Base-by-base conservation (phyloP, 805 yeast genomes). In the Wickerhamiella nectarea region DNA sequence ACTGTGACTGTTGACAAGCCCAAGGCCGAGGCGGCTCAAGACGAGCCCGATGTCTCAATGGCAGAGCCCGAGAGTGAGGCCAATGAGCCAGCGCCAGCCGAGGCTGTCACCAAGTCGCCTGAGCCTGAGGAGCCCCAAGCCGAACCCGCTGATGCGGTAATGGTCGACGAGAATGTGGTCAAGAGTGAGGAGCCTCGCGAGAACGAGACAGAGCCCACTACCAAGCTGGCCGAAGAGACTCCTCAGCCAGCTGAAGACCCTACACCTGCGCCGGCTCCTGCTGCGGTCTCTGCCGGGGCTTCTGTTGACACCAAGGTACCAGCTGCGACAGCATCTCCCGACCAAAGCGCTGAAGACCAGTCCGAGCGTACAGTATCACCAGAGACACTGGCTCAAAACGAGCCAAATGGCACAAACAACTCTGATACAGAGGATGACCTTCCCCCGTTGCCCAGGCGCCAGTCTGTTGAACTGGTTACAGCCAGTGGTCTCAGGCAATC, bases 401-500 rank as follows among this genome's bases (percentile, higher is more conserved):
- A n/a, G n/a, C n/a, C 15, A 9, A 34, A 8, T 3, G 20, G 9
- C 6, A 19, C 28, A 2, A 14, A 11, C 21, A 15, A 11, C n/a
- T 20, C 29, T 11, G 39, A 35, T 3, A 34, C 35, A 2, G 41
- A 36, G 21, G 37, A 42, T 12, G 40, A 36, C 12, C n/a, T 21
- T 24, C 34, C 34, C 10, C 33, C 34, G 17, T 9, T 19, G 14
- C 45, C 41, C n/a, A 15, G 10, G 15, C 34, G 20, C 15, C 41
- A 31, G 22, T 14, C 31, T 1, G 24, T 40, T 4, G 33, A 40
- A 22, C 25, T 33, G 11, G 29, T 43, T 12, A 17, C 22, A 20
- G 41, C 48, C 6, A 29, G 33, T 17, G 55, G 46, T 11, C 21
- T 50, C 24, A 46, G 46, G 40, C 29, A 34, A 15, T 12, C 33